Base-by-base conservation (phyloP, 306 rosid genomes). In the Sindora glabra region DNA sequence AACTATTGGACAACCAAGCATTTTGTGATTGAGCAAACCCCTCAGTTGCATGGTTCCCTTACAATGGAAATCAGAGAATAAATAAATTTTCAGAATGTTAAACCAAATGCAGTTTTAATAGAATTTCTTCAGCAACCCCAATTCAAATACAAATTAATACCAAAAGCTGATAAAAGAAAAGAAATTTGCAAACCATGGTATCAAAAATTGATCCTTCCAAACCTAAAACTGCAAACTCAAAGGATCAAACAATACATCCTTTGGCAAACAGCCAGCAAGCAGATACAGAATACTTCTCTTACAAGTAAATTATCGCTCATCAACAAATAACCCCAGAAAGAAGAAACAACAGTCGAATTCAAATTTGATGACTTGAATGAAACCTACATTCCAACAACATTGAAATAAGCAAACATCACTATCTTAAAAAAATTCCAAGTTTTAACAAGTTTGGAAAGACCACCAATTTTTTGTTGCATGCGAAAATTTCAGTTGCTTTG, bases 401-500 rank as follows among this genome's bases (percentile, higher is more conserved):
- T 22, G 39, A 29, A 23, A 15, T 10, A 14, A 39, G 44, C 48
- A 12, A 45, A 46, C n/a, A 13, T 39, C 53, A 68, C 39, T 18
- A 40, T 27, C 41, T 18, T 5, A n/a, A 47, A 12, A 26, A 23
- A 7, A 51, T 47, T 15, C 33, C 19, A 71, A 50, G 45, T 48
- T 19, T 17, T 23, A 38, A 50, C 44, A 29, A 38, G 52, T 54
- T 62, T 46, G 25, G 13, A 67, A 67, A 16, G 22, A 53, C 13
- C 15, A 41, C 30, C 61, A 14, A 57, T 49, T 36, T n/a, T 66
- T 42, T 68, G 59, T 36, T 56, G 49, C 65, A 56, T 50, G 38
- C 3, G 56, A 58, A 59, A 49, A 62, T 66, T 56, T 70, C 71
- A 50, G 65, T 44, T 42, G 67, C 57, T 65, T 49, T 56, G 26